Percentiles rank a stretch among this genome's conserved stretches.
These are phyloP conservation scores for Colletotrichum scovillei DNA, from an alignment of 2,329 filamentous ascomycete species.

Conservation along the genomic window DNA sequence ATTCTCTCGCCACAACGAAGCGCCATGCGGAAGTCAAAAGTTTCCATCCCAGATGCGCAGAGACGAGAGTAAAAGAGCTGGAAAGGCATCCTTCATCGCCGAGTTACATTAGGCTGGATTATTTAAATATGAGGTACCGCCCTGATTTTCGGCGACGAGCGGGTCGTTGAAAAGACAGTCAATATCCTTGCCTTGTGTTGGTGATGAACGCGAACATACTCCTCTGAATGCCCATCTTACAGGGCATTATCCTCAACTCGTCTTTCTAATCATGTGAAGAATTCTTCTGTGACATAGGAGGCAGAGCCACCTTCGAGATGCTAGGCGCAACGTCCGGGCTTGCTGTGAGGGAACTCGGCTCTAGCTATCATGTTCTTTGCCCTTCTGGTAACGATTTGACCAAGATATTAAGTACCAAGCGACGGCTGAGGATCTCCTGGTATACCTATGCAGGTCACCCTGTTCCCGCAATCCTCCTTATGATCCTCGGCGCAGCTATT, in stretches of 20 bases:
- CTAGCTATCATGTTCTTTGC: neutral
- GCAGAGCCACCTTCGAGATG: neutral
- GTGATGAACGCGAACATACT: neutral
- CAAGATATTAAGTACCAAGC: neutral
- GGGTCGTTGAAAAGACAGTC: neutral
- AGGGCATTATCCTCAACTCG: neutral
- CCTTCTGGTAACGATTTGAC: neutral
- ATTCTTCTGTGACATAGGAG: neutral
- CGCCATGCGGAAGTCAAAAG: too few species aligned
- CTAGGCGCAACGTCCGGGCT: neutral
- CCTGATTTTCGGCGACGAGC: neutral
- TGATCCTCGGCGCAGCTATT: too few species aligned
- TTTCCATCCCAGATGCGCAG: neutral
- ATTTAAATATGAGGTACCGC: neutral
- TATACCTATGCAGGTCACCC: too few species aligned
- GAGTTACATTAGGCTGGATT: neutral
- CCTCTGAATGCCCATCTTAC: neutral
- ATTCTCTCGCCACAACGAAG: too few species aligned
- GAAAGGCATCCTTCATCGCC: neutral
- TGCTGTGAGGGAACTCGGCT: neutral
- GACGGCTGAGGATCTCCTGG: too few species aligned
- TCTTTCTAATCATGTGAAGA: neutral
- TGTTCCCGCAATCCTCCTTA: too few species aligned
- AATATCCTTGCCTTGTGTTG: neutral
- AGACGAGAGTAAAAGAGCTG: neutral